phyloP scores from a whole-genome alignment of 257 asterid genomes.

The Avicennia marina region DNA sequence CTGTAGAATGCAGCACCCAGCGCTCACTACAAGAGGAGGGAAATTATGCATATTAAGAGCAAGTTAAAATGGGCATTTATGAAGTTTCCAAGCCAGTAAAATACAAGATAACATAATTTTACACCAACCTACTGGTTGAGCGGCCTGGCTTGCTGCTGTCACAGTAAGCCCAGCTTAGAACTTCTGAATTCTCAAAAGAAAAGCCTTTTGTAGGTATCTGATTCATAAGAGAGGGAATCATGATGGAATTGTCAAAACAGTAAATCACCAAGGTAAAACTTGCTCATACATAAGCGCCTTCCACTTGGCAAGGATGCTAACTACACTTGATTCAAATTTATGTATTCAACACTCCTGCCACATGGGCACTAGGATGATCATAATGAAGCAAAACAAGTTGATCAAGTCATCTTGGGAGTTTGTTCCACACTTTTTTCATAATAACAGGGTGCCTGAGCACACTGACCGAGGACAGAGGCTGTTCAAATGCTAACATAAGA shows the following conservation, averaged over 20 bases:
- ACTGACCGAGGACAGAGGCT: constrained; percentile 67
- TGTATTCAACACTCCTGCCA: too few relatives aligned
- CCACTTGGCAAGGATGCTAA: too few relatives aligned
- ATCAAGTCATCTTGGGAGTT: background rate
- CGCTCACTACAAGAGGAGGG: constrained; percentile 43
- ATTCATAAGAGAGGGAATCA: constrained; percentile 21
- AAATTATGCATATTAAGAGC: background rate
- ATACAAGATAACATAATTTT: background rate
- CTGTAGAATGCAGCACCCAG: constrained; percentile 92
- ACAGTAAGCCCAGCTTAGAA: constrained; percentile 69
- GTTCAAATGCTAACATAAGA: constrained; percentile 82
- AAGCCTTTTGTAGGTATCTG: constrained; percentile 73
- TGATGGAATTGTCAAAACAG: constrained; percentile 4
- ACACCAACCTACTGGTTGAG: constrained; percentile 44
- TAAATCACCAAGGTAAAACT: constrained; percentile 1
- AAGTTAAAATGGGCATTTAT: background rate
- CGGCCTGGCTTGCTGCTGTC: constrained; percentile 94
- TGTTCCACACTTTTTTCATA: background rate
- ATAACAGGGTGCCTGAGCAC: constrained; percentile 3
- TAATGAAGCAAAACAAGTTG: background rate
- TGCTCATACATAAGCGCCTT: constrained; percentile 4
- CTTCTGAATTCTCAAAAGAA: constrained; percentile 64
- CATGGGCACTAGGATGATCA: background rate
- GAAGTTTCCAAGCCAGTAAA: background rate
- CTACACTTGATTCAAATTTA: too few relatives aligned